Evolutionary conservation across 2,329 filamentous ascomycete species (phyloP), one percentile per base, ranked within the genome.

Genomic region (Aspergillus sp.): DNA sequence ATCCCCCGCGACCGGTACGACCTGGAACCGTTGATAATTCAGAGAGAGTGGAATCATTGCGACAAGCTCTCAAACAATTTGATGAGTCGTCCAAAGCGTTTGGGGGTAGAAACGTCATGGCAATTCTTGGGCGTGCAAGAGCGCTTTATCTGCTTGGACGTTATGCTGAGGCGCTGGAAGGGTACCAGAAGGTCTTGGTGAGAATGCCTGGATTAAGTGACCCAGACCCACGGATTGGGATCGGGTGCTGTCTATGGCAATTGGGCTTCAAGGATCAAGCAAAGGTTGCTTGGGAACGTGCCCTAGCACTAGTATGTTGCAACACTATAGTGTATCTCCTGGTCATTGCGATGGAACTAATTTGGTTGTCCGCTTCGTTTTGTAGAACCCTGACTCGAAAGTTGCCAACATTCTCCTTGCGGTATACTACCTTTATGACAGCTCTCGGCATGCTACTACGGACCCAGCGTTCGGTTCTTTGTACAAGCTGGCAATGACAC

Each of bases 171-270:
- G 89, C 96, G 13, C 77, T 98, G 52, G 83, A 89, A 59, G 82
- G 85, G 22, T 99, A 98, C 71, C 95, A 99, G 76, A 89, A 91
- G 58, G 91, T 92, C 15, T 79, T 99, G 50, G 82, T 87, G 66
- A 92, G 89, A 74, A 92, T 93, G 80, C 95, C 95, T 2, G 87
- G 91, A 64, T 82, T 98, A 68, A 85, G 89, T 42, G 95, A 99
- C 68, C 95, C 95, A 0, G 95, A 99, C 74, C 96, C 95, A 64
- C 86, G 96, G 66, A 93, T 99, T 65, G 95, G 95, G 55, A 93
- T 99, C 68, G 95, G 95, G 45, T 95, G 91, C 75, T 99, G 95
- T 79, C 89, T 97, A 73, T 99, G 96, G 95, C 91, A 96, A 74
- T 82, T 99, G 26, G 93, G 93, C 11, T 92, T 91, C 80, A 97